Conservation (phyloP, 164 flowering plant species). For the Annona squamosa region DNA sequence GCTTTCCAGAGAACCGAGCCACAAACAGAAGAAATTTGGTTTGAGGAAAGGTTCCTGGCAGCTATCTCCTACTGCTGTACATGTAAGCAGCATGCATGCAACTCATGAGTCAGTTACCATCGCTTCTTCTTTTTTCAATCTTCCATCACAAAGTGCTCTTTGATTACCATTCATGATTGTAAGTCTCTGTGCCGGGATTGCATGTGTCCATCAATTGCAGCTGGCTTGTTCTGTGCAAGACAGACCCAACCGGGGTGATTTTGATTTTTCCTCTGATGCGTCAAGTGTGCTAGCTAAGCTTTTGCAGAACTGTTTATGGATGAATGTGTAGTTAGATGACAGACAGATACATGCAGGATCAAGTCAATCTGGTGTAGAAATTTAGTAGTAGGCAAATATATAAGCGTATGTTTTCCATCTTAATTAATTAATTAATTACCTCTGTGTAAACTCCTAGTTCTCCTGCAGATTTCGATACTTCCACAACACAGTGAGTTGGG, state of each 20-base stretch:
- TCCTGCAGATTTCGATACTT: conserved; percentile 64
- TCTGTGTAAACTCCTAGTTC: conserved; percentile 42
- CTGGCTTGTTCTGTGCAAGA: conserved; percentile 3
- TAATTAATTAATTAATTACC: conserved; percentile 22
- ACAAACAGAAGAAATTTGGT: no score
- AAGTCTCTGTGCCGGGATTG: conserved; percentile 13
- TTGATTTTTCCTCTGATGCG: conserved; percentile 15
- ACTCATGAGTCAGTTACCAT: conserved; percentile 7
- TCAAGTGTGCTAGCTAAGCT: conserved; percentile 55
- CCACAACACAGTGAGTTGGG: conserved; percentile 63
- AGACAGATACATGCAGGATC: not conserved
- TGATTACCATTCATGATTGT: conserved; percentile 24
- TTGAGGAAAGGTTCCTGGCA: no score
- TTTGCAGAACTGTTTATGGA: conserved; percentile 50
- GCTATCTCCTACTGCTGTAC: no score
- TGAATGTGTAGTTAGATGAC: conserved; percentile 2
- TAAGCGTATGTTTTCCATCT: not conserved
- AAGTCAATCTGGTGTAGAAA: not conserved
- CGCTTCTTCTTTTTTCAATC: not conserved
- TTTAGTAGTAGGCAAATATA: not conserved
- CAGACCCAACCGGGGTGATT: conserved; percentile 6
- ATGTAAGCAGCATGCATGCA: conserved; percentile 19
- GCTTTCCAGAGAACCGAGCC: not conserved
- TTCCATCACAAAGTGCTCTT: conserved; percentile 1
- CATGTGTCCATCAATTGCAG: not conserved